phyloP scores from a whole-genome alignment of 495 filamentous ascomycete species.

The Evernia prunastri region DNA sequence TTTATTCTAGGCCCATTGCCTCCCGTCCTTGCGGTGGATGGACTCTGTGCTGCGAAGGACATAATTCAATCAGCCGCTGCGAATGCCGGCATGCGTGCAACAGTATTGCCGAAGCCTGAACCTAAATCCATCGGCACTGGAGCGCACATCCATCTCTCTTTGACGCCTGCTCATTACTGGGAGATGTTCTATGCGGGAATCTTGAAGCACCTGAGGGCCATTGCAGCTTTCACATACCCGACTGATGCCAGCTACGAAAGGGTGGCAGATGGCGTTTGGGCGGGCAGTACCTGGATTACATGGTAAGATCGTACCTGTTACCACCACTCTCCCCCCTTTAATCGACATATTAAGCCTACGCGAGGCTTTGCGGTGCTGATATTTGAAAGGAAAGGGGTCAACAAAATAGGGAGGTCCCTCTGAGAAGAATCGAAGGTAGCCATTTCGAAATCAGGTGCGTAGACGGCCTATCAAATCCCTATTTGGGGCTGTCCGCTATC shows the following conservation, averaged over 20 bases:
- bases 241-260: constrained; percentile 56
- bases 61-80: constrained; percentile 55
- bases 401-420: constrained; percentile 64
- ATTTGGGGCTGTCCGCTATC: constrained; percentile 60
- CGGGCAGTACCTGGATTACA: constrained; percentile 63
- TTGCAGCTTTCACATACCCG: constrained; percentile 60
- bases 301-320: constrained; percentile 38
- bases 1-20: constrained; percentile 61
- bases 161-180: constrained; percentile 39
- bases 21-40: constrained; percentile 65
- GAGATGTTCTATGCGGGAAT: constrained; percentile 62
- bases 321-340: neutral
- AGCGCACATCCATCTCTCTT: constrained; percentile 61
- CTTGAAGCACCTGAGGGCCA: constrained; percentile 54
- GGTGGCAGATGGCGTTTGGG: constrained; percentile 62
- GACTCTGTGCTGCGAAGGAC: constrained; percentile 64
- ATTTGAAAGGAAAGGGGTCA: constrained; percentile 41
- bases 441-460: constrained; percentile 68
- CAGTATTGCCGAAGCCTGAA: constrained; percentile 69
- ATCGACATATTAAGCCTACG: neutral
- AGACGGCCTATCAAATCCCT: constrained; percentile 69
- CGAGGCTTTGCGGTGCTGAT: neutral
- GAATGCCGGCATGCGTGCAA: constrained; percentile 55
- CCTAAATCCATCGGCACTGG: constrained; percentile 53
- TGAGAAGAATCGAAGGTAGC: constrained; percentile 53